Conservation (phyloP, 1,139 yeast genomes). For the Martiniozyma asiatica region DNA sequence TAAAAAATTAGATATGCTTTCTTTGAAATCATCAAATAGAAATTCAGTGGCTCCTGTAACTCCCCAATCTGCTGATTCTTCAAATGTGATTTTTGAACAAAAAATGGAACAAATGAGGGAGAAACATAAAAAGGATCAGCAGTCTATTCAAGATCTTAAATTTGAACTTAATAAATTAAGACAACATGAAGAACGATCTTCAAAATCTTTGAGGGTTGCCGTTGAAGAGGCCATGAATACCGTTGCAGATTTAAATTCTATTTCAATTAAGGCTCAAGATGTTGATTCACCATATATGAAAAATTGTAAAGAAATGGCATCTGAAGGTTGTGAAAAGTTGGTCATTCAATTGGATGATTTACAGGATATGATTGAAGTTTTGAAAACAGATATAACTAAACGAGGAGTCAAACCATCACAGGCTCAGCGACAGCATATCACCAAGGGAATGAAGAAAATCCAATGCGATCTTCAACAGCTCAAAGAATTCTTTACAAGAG, state of each 20-base stretch:
- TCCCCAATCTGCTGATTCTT: conserved; percentile 1
- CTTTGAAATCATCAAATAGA: conserved; percentile 1
- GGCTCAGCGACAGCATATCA: conserved; percentile 57
- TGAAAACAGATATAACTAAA: conserved; percentile 84
- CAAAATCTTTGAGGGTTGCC: conserved; percentile 30
- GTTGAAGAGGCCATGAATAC: conserved; percentile 35
- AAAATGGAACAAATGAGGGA: conserved; percentile 8
- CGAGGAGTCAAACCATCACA: conserved; percentile 78
- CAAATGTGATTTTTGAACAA: conserved; percentile 8
- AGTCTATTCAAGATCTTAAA: conserved; percentile 39
- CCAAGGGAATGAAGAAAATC: conserved; percentile 54
- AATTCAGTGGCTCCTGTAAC: conserved; percentile 1
- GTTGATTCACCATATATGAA: conserved; percentile 62
- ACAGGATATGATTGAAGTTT: conserved; percentile 82
- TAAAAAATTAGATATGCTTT: conserved; percentile 23
- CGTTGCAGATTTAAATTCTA: conserved; percentile 37
- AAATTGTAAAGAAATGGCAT: conserved; percentile 58
- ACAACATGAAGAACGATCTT: conserved; percentile 42
- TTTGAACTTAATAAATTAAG: conserved; percentile 19
- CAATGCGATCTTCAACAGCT: conserved; percentile 38
- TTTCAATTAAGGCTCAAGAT: conserved; percentile 30
- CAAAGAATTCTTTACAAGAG: conserved; percentile 51
- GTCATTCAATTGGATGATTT: conserved; percentile 80
- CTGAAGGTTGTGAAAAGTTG: conserved; percentile 63
- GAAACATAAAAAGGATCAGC: conserved; percentile 19